Evolutionary conservation across 139 green algal species (phyloP), one percentile per base, ranked within the genome.

Genomic region (Eudorina sp.): DNA sequence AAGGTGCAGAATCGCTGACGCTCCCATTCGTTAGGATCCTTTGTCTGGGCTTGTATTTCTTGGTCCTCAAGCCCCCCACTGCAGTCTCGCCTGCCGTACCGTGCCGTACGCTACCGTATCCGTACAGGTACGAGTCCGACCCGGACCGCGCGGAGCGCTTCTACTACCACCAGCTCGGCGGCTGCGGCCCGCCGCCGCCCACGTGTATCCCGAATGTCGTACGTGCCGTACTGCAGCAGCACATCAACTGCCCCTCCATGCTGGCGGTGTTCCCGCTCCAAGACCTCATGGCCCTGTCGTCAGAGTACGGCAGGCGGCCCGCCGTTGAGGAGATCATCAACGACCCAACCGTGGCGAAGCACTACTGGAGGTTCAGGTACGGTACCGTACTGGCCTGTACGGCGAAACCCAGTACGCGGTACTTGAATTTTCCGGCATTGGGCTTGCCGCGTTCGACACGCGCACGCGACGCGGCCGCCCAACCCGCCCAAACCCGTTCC

Each of bases 311-410:
- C 14, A 51, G 38, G 45, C 92, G 96, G 14, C 93, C 94, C 18
- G 88, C 97, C 0, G 60, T 45, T 8, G 96, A 99, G 88, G 97
- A 99, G 93, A 95, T 94, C 4, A 98, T 99, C 93, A 99, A 99
- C 91, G 96, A 99, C 91, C 98, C 98, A 4, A 97, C 96, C n/a
- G 97, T 97, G 34, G 88, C 92, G 25, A 93, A 95, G 86, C 98
- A 99, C 92, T 99, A 99, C 92, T 99, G 98, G 98, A 84, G 96
- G 21, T 97, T 93, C 88, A 89, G 94, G 55, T 91, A 29, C 1
- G 74, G 6, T 4, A 18, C 0, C 19, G 79, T 53, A n/a, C n/a
- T n/a, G n/a, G n/a, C n/a, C n/a, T n/a, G n/a, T n/a, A n/a, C n/a
- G n/a, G n/a, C n/a, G n/a, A n/a, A n/a, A n/a, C n/a, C n/a, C n/a